A percentile compares a stretch with the other conserved stretches of the same genome.
phyloP scores from a whole-genome alignment of 306 rosid species.

The Pueraria montana region DNA sequence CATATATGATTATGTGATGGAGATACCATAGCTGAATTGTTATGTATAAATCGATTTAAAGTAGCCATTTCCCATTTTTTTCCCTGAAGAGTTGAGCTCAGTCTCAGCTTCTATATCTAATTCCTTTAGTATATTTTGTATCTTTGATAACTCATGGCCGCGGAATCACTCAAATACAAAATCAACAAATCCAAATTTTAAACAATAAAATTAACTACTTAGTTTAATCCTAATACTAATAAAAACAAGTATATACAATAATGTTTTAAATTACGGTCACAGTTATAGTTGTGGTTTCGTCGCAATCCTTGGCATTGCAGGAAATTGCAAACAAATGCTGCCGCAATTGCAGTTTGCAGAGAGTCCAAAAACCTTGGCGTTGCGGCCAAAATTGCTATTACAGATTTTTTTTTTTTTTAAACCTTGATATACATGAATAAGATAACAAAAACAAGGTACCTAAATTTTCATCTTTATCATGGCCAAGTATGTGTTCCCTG shows the following conservation, averaged over 20 bases:
- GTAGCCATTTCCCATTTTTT: slow-evolving; percentile 1
- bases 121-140: background rate
- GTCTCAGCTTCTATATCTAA: slow-evolving; percentile 15
- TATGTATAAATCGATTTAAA: background rate
- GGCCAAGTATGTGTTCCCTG: slow-evolving; percentile 53
- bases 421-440: background rate
- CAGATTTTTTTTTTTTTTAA: no score
- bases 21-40: slow-evolving; percentile 18
- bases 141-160: slow-evolving; percentile 1
- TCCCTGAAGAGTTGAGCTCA: background rate
- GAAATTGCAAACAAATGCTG: no score
- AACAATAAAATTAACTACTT: slow-evolving; percentile 27
- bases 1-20: background rate
- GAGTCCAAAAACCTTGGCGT: no score
- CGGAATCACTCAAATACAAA: slow-evolving; percentile 35
- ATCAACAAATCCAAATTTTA: background rate
- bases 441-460: slow-evolving; percentile 55
- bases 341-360: no score
- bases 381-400: no score
- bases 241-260: no score
- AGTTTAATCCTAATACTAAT: background rate
- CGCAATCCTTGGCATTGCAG: no score
- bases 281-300: no score
- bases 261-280: no score
- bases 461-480: slow-evolving; percentile 62